Evolutionary conservation across 1,139 yeast species (phyloP), one percentile per base, ranked within the genome.

Genomic region (Yamadazyma kanchanaburiensis): DNA sequence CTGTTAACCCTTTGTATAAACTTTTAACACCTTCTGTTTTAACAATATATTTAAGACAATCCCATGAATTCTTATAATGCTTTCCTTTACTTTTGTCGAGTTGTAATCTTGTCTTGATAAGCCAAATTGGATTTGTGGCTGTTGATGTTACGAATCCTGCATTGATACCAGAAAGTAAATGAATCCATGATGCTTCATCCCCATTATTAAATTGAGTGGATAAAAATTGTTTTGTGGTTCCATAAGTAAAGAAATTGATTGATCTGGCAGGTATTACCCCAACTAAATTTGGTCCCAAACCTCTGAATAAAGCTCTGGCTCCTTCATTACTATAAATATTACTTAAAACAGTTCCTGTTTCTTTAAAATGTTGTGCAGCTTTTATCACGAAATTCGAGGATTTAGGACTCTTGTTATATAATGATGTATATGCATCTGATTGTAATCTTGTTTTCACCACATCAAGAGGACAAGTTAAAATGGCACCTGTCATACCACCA

Each of bases 231-330:
- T 94, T 94, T 6, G 94, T 78, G 12, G 86, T 67, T n/a, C 96
- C 96, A 54, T 94, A 94, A 0, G 97, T 87, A 66, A 89, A 89
- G 57, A 94, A 94, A 58, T 94, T 94, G 44, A 94, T 94, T 15
- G 96, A 84, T 52, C 99, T 71, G 2, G 99, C 97, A 0, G 99
- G 99, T 26, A 94, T 89, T n/a, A 91, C 98, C 26, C 99, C 99
- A 12, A 91, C 94, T 44, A 94, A 67, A 49, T 89, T 91, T 4
- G 99, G 98, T 0, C 98, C 98, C 27, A 91, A 65, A 10, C 99
- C 99, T 58, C 85, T 85, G 60, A 91, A 94, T 29, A 94, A 65
- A 2, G 97, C 91, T 27, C 85, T 64, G 15, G 79, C 65, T 1
- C 99, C 99, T 58, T 91, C 99, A 16, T 64, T 63, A 15, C 58